Percentiles rank a stretch among this genome's conserved stretches.
These are phyloP conservation scores for Trametes polyzona DNA, from an alignment of 1,284 basidiomycete species.

Conservation along the genomic window DNA sequence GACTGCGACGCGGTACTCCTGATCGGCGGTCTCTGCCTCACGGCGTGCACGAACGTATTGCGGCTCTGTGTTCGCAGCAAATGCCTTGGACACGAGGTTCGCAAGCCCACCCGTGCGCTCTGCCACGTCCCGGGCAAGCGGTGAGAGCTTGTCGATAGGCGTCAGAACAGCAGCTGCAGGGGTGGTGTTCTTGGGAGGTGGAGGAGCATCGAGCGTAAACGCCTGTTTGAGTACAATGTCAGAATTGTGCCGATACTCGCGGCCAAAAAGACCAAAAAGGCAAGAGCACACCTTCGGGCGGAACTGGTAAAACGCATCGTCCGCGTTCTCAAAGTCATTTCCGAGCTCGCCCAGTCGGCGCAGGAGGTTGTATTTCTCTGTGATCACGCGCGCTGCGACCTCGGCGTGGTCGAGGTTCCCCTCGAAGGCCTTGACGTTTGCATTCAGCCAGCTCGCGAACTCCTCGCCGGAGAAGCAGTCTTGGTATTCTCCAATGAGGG, in stretches of 20 bases:
- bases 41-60: constrained; percentile 68
- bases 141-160: constrained; percentile 43
- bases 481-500: constrained; percentile 86
- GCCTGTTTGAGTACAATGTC: constrained; percentile 51
- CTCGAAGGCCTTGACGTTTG: constrained; percentile 69
- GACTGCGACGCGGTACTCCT: constrained; percentile 74
- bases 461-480: constrained; percentile 86
- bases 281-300: constrained; percentile 60
- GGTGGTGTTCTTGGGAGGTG: constrained; percentile 16
- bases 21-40: constrained; percentile 81
- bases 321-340: constrained; percentile 73
- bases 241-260: neutral
- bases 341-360: constrained; percentile 81
- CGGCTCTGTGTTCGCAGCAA: constrained; percentile 64
- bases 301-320: constrained; percentile 83
- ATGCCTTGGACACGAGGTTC: constrained; percentile 73
- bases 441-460: constrained; percentile 74
- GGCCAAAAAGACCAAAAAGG: neutral
- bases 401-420: constrained; percentile 79
- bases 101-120: constrained; percentile 72
- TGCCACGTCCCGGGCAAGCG: constrained; percentile 59
- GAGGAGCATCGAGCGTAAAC: constrained; percentile 58
- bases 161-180: constrained; percentile 35
- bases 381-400: constrained; percentile 77
- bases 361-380: constrained; percentile 75